phyloP scores from a whole-genome alignment of 805 yeast genomes.

The Cyberlindnera samutprakarnensis region DNA sequence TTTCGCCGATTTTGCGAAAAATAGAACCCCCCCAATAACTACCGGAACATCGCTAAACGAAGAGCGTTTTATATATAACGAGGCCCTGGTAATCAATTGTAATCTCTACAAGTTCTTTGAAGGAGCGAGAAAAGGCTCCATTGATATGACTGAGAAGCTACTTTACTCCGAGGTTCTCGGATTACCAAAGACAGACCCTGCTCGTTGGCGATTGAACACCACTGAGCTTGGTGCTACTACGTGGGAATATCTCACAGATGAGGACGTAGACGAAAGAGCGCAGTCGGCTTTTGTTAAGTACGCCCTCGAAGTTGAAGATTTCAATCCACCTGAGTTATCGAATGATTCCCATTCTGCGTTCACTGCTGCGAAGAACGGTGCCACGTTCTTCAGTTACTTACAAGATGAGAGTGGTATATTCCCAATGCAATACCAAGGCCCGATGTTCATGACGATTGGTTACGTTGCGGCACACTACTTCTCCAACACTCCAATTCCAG shows the following conservation, averaged over 20 bases:
- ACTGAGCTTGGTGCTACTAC: slow-evolving; percentile 69
- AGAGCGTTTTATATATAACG: too few relatives aligned
- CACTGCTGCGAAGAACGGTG: slow-evolving; percentile 68
- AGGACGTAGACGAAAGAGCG: slow-evolving; percentile 24
- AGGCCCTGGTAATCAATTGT: too few relatives aligned
- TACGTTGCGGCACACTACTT: slow-evolving; percentile 70
- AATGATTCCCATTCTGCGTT: slow-evolving; percentile 33
- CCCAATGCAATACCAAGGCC: slow-evolving; percentile 93
- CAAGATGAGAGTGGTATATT: slow-evolving; percentile 74
- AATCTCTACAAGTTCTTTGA: too few relatives aligned
- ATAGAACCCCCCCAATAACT: too few relatives aligned
- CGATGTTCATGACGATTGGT: slow-evolving; percentile 95
- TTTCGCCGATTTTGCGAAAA: too few relatives aligned
- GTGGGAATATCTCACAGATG: slow-evolving; percentile 58
- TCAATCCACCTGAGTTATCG: slow-evolving; percentile 30
- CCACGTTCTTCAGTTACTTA: slow-evolving; percentile 55
- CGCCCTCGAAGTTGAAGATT: slow-evolving; percentile 34
- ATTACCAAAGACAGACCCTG: slow-evolving; percentile 58
- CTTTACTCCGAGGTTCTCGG: slow-evolving; percentile 66
- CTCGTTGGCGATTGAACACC: slow-evolving; percentile 67
- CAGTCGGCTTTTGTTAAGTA: slow-evolving; percentile 55
- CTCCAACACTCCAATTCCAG: slow-evolving; percentile 60
- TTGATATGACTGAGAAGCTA: too few relatives aligned
- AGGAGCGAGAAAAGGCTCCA: too few relatives aligned
- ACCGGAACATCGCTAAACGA: too few relatives aligned